Evolutionary conservation across 768 basidiomycete genomes (phyloP).

Genomic region (Candolleomyces aberdarensis): DNA sequence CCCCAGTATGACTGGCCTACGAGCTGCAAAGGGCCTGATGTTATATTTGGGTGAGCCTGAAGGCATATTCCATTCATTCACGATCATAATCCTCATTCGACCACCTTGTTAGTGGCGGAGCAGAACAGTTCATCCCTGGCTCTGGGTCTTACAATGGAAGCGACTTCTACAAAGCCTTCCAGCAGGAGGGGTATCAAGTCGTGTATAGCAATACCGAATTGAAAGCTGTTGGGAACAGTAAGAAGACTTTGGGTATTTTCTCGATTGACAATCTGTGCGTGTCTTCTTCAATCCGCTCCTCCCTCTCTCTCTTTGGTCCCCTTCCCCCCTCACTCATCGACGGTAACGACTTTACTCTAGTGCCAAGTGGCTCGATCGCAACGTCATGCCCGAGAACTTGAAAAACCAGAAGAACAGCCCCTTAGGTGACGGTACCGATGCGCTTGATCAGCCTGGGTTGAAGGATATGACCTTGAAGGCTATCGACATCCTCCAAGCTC

Average conservation of each 20-base stretch:
- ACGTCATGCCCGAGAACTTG: constrained; percentile 36
- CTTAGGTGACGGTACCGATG: constrained; percentile 39
- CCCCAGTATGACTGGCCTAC: constrained; percentile 38
- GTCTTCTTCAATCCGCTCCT: not conserved
- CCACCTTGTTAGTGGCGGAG: constrained; percentile 32
- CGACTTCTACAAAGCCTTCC: constrained; percentile 41
- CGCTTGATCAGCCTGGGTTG: constrained; percentile 42
- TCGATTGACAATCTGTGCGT: constrained; percentile 29
- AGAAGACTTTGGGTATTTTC: constrained; percentile 44
- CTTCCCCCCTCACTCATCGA: no score
- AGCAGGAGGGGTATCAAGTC: constrained; percentile 38
- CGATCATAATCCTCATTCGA: not conserved
- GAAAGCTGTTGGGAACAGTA: constrained; percentile 24
- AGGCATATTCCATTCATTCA: not conserved
- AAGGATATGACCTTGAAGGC: constrained; percentile 48
- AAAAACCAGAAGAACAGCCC: constrained; percentile 35
- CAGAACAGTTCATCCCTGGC: constrained; percentile 41
- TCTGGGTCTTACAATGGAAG: constrained; percentile 33
- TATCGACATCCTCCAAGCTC: constrained; percentile 40
- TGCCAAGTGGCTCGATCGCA: not conserved
- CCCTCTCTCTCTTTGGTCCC: no score
- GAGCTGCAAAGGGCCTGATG: constrained; percentile 38
- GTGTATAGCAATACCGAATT: constrained; percentile 35
- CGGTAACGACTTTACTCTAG: not conserved
- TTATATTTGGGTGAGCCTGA: constrained; percentile 36